Conservation (phyloP, 441 rosid genomes). For the Omphalea diandra region DNA sequence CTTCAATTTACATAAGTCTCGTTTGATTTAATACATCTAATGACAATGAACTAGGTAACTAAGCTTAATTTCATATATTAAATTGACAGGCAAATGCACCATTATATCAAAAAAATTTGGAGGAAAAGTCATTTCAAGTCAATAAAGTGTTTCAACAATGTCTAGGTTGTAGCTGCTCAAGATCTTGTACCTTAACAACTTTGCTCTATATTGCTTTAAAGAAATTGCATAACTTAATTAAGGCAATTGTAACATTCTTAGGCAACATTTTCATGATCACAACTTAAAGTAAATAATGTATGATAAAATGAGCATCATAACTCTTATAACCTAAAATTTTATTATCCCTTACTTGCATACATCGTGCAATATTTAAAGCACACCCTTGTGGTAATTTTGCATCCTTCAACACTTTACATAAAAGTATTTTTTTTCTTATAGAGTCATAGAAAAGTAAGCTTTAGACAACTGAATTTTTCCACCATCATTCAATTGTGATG, state of each 20-base stretch:
- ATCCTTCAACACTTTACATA: no score
- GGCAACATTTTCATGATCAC: background rate
- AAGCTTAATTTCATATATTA: background rate
- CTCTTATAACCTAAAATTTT: no score
- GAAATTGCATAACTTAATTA: background rate
- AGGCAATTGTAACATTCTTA: no score
- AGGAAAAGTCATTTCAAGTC: background rate
- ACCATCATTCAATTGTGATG: no score
- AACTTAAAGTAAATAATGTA: background rate
- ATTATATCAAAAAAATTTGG: background rate
- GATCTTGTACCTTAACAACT: background rate
- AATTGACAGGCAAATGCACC: background rate
- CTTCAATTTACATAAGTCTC: constrained; percentile 2
- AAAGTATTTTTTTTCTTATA: no score
- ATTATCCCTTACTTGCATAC: no score
- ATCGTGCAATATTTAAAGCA: no score
- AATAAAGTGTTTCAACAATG: background rate
- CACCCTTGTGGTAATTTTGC: no score
- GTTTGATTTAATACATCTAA: background rate
- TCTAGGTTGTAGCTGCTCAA: background rate
- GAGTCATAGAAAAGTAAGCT: no score
- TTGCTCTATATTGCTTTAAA: background rate
- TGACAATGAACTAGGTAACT: background rate
- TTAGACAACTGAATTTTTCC: no score
- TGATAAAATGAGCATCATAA: constrained; percentile 3